phyloP scores from a whole-genome alignment of 1,139 yeast genomes.

The Arxiozyma heterogenica region DNA sequence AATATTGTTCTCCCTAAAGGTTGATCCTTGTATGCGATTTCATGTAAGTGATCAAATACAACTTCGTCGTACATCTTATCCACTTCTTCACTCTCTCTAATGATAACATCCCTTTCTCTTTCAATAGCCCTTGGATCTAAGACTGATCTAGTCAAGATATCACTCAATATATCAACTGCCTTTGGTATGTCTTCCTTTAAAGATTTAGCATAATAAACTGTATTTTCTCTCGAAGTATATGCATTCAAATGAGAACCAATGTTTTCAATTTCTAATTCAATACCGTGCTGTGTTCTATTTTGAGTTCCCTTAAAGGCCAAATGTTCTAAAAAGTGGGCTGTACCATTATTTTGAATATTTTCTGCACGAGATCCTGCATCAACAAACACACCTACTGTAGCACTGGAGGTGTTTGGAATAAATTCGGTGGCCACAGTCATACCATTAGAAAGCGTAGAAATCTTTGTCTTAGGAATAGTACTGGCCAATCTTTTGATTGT shows the following conservation, averaged over 20 bases:
- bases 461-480: constrained; percentile 38
- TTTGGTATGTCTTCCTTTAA: constrained; percentile 70
- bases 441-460: constrained; percentile 70
- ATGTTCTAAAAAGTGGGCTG: constrained; percentile 96
- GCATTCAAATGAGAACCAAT: constrained; percentile 96
- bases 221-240: constrained; percentile 92
- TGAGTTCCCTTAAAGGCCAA: constrained; percentile 91
- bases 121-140: constrained; percentile 80
- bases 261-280: constrained; percentile 91
- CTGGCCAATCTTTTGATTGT: constrained; percentile 16
- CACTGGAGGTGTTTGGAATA: constrained; percentile 83
- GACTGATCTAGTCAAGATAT: constrained; percentile 77
- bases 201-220: constrained; percentile 92
- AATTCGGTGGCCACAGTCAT: constrained; percentile 86
- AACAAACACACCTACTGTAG: constrained; percentile 89
- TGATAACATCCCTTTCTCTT: constrained; percentile 90
- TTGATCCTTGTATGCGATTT: constrained; percentile 82
- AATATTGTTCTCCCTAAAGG: constrained; percentile 95
- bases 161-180: constrained; percentile 82
- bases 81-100: constrained; percentile 95
- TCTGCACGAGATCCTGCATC: constrained; percentile 99
- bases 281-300: constrained; percentile 67
- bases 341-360: constrained; percentile 72
- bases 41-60: constrained; percentile 92
- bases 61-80: constrained; percentile 98